These are phyloP conservation scores for Erysimum cheiri DNA, from an alignment of 441 rosid genomes.

Conservation along the genomic window DNA sequence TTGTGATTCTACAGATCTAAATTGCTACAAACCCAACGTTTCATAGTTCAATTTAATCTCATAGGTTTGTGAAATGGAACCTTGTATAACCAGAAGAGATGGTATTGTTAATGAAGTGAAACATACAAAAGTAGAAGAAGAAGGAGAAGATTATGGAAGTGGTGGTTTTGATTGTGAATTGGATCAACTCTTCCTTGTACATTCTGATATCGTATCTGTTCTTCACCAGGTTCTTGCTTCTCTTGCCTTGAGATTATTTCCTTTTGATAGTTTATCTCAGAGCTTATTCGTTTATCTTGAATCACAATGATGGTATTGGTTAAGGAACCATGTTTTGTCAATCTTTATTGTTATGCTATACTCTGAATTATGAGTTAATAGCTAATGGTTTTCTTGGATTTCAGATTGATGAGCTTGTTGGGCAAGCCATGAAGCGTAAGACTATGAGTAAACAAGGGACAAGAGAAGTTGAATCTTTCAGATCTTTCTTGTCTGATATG, in stretches of 20 bases:
- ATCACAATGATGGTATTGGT: not conserved
- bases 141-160: slow-evolving; percentile 11
- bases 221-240: slow-evolving; percentile 56
- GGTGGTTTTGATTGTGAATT: slow-evolving; percentile 45
- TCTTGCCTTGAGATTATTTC: not conserved
- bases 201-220: slow-evolving; percentile 66
- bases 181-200: slow-evolving; percentile 70
- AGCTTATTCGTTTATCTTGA: not conserved
- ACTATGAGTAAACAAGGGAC: slow-evolving; percentile 52
- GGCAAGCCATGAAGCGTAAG: slow-evolving; percentile 59
- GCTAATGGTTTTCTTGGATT: slow-evolving; percentile 17
- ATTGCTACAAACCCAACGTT: not conserved
- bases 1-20: slow-evolving; percentile 30
- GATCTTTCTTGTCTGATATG: slow-evolving; percentile 60
- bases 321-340: not conserved
- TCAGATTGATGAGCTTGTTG: slow-evolving; percentile 89
- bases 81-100: slow-evolving; percentile 21
- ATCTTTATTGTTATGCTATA: not conserved
- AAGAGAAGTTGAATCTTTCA: slow-evolving; percentile 65
- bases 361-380: slow-evolving; percentile 5
- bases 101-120: slow-evolving; percentile 24
- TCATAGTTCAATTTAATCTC: not conserved
- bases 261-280: slow-evolving; percentile 12
- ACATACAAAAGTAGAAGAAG: slow-evolving; percentile 38
- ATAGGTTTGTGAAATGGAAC: slow-evolving; percentile 23